Evolutionary conservation across 2,329 filamentous ascomycete genomes (phyloP), one percentile per base, ranked within the genome.

Genomic region (Teratosphaeria gauchensis): DNA sequence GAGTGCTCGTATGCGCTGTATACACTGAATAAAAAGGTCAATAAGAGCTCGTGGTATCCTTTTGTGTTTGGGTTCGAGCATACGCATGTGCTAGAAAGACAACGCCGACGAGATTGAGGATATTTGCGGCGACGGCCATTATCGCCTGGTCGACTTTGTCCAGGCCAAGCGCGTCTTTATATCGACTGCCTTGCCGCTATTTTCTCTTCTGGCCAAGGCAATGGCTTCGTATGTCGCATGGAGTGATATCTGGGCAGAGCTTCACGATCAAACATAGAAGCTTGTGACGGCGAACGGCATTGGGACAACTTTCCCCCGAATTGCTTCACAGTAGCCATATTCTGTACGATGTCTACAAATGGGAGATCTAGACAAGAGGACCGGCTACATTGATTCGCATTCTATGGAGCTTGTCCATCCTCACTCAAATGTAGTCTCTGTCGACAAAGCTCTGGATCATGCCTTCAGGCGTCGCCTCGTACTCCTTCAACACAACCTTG

Each of bases 1-100:
- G 90, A 88, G 76, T 96, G 89, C 77, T 99, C 94, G 75, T 96
- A 89, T 53, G 92, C 91, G 56, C 94, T 99, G 76, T 97, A 99
- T 76, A 92, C 95, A 63, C 94, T 99, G 71, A 57, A 59, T 46
- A 56, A 28, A 35, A 32, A 30, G 51, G 46, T 71, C 60, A 71
- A 65, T 57, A 56, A 55, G 71, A 57, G 28, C 48, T 55, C 32
- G 38, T 1, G 16, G 38, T 9, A 4, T 21, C 46, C 53, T 42
- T 24, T 12, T 14, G 12, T 32, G 31, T 30, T 1, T 28, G 24
- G 35, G 59, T 61, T 38, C 57, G 46, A 55, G 73, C 89, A 75
- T 85, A 96, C 92, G 92, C 89, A 75, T 96, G 92, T 53, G 86
- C 84, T 19, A 96, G 82, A 64, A 96, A 82, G 58, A 95, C 66